Percentiles rank a stretch among this genome's conserved stretches.
phyloP scores from a whole-genome alignment of 768 basidiomycete species.

The Podaxis sp. region DNA sequence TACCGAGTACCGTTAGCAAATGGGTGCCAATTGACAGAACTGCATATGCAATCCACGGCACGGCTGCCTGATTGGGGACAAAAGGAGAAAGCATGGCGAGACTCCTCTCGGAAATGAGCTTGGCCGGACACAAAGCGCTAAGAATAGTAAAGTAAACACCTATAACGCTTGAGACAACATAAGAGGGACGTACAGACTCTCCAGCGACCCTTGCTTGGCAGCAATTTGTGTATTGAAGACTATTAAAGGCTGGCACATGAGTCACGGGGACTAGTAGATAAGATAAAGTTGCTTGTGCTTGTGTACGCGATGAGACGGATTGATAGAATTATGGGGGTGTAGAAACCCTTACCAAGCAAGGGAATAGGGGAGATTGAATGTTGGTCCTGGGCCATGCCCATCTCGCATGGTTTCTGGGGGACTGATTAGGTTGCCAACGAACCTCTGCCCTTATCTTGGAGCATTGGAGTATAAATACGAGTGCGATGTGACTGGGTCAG shows the following conservation, averaged over 20 bases:
- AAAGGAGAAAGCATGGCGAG: conserved; percentile 6
- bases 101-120: neutral
- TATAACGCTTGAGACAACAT: neutral
- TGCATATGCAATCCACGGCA: neutral
- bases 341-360: no score
- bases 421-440: no score
- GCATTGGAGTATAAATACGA: neutral
- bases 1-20: neutral
- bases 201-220: no score
- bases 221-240: no score
- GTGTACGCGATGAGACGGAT: no score
- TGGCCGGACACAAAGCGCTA: neutral
- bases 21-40: neutral
- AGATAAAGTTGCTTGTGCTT: no score
- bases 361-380: neutral
- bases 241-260: no score
- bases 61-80: neutral
- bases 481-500: neutral
- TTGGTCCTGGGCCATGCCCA: neutral
- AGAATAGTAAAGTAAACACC: neutral
- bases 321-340: no score
- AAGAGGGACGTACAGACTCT: neutral
- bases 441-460: neutral
- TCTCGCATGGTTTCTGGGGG: neutral
- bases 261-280: no score